Evolutionary conservation across 116 monocot genomes (phyloP), one percentile per base, ranked within the genome.

Genomic region (Posidonia oceanica): DNA sequence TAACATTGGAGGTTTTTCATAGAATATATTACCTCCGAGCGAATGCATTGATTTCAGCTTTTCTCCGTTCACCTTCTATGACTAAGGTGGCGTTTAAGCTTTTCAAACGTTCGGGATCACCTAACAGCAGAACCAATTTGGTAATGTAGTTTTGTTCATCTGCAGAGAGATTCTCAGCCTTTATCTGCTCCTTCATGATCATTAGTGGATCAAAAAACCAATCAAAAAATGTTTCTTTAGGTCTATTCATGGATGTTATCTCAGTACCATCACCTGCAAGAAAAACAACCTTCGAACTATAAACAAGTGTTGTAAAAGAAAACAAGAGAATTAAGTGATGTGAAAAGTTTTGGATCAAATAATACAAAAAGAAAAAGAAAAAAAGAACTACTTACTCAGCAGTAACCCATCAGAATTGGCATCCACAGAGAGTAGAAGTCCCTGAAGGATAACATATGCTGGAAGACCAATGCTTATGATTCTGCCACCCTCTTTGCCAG

Each of bases 201-300:
- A 99, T 44, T 11, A 99, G 64, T n/a, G 98, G 98, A 16, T 99
- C 90, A 68, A 99, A 88, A 70, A 99, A 99, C 81, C 83, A 99
- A 61, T 93, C 90, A 37, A 84, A 99, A 54, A 99, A 74, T 10
- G 66, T 71, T 52, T 90, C 85, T 71, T 84, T 87, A 4, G 93
- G 98, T 69, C 82, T 83, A 61, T 93, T 99, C 52, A 75, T 69
- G 64, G 73, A 66, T 55, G 93, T 90, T 80, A 99, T 69, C 80
- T 81, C 86, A 8, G 86, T 85, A 12, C 69, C 63, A 63, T 99
- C 87, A 68, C 82, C 96, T 97, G 71, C 15, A 74, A 75, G 7
- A 53, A 14, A 66, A 56, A 57, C 36, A 44, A 1, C 0, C 21
- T 58, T 58, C 2, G n/a, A 21, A 21, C 12, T 17, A 58, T 3